Evolutionary conservation across 2,329 filamentous ascomycete genomes (phyloP).

Genomic region (Trichoderma brevicompactum): DNA sequence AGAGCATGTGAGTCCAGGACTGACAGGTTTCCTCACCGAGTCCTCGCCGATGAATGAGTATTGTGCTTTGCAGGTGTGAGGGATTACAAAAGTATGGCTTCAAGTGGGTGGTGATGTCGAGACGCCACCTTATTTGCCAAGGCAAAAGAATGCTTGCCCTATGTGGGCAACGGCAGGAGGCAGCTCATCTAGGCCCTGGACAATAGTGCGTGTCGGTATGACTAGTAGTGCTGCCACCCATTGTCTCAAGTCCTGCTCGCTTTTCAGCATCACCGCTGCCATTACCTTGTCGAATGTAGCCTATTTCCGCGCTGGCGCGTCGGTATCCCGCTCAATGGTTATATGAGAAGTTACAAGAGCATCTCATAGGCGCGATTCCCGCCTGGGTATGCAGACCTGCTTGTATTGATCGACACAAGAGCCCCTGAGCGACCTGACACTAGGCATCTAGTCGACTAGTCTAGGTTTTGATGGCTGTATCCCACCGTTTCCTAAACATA

Average conservation of each 20-base stretch:
- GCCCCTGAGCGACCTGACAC: slow-evolving; percentile 19
- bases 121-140: background rate
- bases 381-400: background rate
- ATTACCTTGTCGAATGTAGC: slow-evolving; percentile 9
- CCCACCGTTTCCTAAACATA: background rate
- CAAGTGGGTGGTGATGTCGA: background rate
- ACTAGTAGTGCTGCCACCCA: background rate
- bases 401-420: slow-evolving; percentile 15
- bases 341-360: slow-evolving; percentile 5
- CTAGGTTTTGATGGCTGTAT: slow-evolving; percentile 13
- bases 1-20: background rate
- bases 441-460: slow-evolving; percentile 4
- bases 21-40: no score
- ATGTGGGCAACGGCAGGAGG: background rate
- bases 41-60: no score
- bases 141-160: background rate
- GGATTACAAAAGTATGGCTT: background rate
- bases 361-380: slow-evolving; percentile 21
- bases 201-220: background rate
- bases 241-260: slow-evolving; percentile 1
- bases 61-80: background rate
- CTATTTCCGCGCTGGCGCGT: slow-evolving; percentile 4
- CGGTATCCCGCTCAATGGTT: background rate
- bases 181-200: background rate
- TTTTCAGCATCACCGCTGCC: background rate